Percentiles rank a stretch among this genome's conserved stretches.
phyloP scores from a whole-genome alignment of 306 rosid species.

The Citrullus amarus region DNA sequence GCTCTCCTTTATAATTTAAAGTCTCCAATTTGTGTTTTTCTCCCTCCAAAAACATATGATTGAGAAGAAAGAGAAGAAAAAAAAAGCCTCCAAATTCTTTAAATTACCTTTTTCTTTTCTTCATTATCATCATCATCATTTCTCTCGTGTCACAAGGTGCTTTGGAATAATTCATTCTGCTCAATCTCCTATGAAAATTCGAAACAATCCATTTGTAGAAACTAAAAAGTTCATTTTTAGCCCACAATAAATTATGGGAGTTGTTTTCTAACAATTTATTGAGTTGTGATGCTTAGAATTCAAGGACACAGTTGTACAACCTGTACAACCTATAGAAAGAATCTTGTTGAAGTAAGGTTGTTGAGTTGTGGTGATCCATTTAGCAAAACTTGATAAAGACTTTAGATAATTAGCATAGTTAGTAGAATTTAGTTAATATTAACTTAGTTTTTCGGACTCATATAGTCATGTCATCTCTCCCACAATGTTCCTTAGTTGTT shows the following conservation, averaged over 20 bases:
- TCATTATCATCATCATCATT: neutral
- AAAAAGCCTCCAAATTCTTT: neutral
- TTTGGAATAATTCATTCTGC: neutral
- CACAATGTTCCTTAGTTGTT: too few species aligned
- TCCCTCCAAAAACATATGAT: neutral
- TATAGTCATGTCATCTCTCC: too few species aligned
- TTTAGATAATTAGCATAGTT: too few species aligned
- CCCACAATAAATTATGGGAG: neutral
- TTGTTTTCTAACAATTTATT: neutral
- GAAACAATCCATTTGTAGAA: neutral
- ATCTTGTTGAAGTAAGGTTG: too few species aligned
- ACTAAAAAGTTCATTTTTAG: neutral
- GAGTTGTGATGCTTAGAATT: neutral
- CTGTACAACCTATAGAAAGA: too few species aligned
- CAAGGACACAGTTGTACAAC: too few species aligned
- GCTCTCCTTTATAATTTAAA: neutral
- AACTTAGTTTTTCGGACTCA: too few species aligned
- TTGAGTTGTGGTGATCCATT: neutral
- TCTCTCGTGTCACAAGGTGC: neutral
- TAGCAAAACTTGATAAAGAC: too few species aligned
- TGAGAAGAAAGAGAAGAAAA: neutral
- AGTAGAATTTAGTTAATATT: too few species aligned
- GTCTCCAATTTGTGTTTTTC: neutral
- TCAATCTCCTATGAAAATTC: neutral
- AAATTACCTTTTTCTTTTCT: neutral